Conservation (phyloP, 73 alveolate species). For the Paramecium bursaria region DNA sequence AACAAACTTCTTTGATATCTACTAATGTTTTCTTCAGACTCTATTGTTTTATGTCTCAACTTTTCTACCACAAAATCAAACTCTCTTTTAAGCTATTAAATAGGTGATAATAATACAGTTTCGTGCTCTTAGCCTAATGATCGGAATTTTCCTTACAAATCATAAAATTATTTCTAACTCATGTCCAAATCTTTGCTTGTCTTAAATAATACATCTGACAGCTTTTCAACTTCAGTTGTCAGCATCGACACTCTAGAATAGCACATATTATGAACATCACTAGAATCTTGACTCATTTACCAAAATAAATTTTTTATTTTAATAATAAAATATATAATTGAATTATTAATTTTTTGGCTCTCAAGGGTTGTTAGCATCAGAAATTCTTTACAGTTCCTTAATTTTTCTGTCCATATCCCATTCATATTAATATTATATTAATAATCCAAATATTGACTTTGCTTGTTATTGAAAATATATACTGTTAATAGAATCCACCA, state of each 20-base stretch:
- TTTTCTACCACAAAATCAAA: constrained; percentile 31
- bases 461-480: too few relatives aligned
- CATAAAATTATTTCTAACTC: not conserved
- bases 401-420: too few relatives aligned
- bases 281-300: too few relatives aligned
- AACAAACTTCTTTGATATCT: not conserved
- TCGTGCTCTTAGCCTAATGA: not conserved
- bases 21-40: constrained; percentile 17
- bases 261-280: constrained; percentile 42
- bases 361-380: too few relatives aligned
- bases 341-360: too few relatives aligned
- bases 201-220: constrained; percentile 15
- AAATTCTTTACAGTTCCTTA: too few relatives aligned
- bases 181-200: constrained; percentile 39
- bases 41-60: constrained; percentile 20
- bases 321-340: too few relatives aligned
- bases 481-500: too few relatives aligned
- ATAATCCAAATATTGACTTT: too few relatives aligned
- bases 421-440: too few relatives aligned
- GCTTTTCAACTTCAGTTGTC: constrained; percentile 35
- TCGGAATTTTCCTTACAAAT: not conserved
- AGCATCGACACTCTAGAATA: constrained; percentile 34
- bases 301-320: too few relatives aligned
- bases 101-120: not conserved
- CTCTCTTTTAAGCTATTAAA: constrained; percentile 21